Evolutionary conservation across 768 basidiomycete species (phyloP), one percentile per base, ranked within the genome.

Genomic region (Mycena latifolia): DNA sequence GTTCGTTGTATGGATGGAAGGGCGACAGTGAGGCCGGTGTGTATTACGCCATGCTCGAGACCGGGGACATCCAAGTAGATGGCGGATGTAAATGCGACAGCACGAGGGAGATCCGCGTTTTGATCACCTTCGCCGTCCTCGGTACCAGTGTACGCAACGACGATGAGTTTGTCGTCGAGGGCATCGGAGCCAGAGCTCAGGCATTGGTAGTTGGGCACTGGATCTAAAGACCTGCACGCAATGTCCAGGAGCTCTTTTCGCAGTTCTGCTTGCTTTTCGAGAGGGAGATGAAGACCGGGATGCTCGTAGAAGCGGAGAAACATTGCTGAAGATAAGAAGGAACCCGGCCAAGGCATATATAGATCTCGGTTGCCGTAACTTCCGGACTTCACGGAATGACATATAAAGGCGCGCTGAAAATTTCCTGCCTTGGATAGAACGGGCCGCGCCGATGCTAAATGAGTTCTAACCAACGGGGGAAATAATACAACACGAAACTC

Each of bases 11-110:
- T 12, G 5, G 46, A 47, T 1, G 59, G 59, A 2, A 35, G 24
- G 24, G 59, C 58, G 46, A 66, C 35, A 20, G 65, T 66, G 37
- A 66, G 59, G 27, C 65, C 65, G 2, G 46, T 66, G 54, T 66
- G 65, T 15, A 66, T 28, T 2, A 66, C 65, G 24, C 46, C 18
- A 20, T 60, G 52, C 0, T 31, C 43, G 31, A 65, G 7, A 6
- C 15, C 35, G 9, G 65, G 58, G 37, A 66, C 53, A 8, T 59
- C 45, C n/a, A 66, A 54, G 35, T 50, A 61, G 10, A 66, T 11
- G 1, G 65, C 54, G 39, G 65, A 66, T 17, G 55, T 61, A 39
- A 66, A 66, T 52, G 54, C 59, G 10, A 61, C 65, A 12, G 64
- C 51, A 20, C 56, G 53, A 6, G 57, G 37, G 31, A 12, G 39